Conservation (phyloP, 116 monocot species). For the Papilionanthe hybrid region DNA sequence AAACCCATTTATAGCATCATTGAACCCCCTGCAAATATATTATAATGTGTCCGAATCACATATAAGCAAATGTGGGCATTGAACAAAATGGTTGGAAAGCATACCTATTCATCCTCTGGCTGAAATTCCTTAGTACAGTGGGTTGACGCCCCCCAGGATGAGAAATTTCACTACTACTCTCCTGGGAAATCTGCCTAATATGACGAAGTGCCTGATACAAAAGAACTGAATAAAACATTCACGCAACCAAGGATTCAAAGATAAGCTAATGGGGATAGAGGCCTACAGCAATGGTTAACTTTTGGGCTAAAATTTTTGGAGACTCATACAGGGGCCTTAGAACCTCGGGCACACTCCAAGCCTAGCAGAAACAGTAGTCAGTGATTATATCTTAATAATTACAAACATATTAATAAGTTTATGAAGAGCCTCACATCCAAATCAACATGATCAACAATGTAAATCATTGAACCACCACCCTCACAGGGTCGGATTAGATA, state of each 20-base stretch:
- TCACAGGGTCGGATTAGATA: conserved; percentile 44
- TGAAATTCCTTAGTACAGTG: conserved; percentile 65
- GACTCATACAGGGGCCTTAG: conserved; percentile 90
- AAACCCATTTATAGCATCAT: conserved; percentile 96
- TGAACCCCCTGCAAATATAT: conserved; percentile 64
- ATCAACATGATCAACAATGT: conserved; percentile 97
- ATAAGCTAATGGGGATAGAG: not conserved
- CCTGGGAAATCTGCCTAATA: conserved; percentile 79
- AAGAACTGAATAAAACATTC: not conserved
- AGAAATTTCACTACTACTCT: conserved; percentile 69
- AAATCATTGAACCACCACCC: conserved; percentile 92
- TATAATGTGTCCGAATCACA: not conserved
- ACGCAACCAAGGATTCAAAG: not conserved
- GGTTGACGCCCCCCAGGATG: conserved; percentile 75
- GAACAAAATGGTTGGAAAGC: not conserved
- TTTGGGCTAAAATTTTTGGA: conserved; percentile 85
- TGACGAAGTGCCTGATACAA: conserved; percentile 64
- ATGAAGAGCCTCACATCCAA: conserved; percentile 64
- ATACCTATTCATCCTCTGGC: conserved; percentile 78
- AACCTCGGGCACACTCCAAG: conserved; percentile 94
- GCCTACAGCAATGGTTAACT: conserved; percentile 84
- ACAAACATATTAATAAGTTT: not conserved
- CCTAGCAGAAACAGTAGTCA: conserved; percentile 35
- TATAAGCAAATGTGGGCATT: not conserved
- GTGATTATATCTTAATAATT: not conserved